A percentile compares a stretch with the other conserved stretches of the same genome.
Conservation (phyloP, 148 eudicot genomes). For the Drosera capensis region DNA sequence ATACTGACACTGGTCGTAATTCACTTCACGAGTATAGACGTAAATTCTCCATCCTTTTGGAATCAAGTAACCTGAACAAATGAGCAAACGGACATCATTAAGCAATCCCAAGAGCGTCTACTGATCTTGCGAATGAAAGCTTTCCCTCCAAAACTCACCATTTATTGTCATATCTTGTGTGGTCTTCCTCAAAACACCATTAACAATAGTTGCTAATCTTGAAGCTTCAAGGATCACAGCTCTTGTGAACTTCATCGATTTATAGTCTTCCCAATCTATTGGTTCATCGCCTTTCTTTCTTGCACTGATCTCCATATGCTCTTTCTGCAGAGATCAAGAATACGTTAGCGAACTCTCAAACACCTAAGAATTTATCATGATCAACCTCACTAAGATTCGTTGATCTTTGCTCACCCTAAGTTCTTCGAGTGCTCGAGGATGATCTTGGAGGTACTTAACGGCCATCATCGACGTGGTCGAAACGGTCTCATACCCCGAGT, state of each 20-base stretch:
- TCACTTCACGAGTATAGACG: conserved; percentile 73
- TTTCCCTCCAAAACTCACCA: conserved; percentile 40
- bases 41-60: conserved; percentile 96
- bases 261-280: conserved; percentile 70
- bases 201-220: conserved; percentile 91
- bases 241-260: conserved; percentile 81
- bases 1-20: conserved; percentile 57
- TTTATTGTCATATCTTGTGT: conserved; percentile 86
- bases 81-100: too few relatives aligned
- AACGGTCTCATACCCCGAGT: conserved; percentile 97
- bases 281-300: conserved; percentile 68
- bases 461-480: conserved; percentile 99
- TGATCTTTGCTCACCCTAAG: conserved; percentile 45
- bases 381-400: too few relatives aligned
- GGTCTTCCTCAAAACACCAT: conserved; percentile 94
- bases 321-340: conserved; percentile 37
- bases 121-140: too few relatives aligned
- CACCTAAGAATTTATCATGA: background rate
- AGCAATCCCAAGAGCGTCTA: too few relatives aligned
- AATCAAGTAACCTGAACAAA: conserved; percentile 53
- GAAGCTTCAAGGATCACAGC: conserved; percentile 97
- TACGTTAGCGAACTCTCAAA: background rate
- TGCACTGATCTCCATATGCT: conserved; percentile 71
- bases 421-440: conserved; percentile 74
- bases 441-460: conserved; percentile 97